phyloP scores from a whole-genome alignment of 192 early-diverging fungal genomes.

The Linnemannia schmuckeri region DNA sequence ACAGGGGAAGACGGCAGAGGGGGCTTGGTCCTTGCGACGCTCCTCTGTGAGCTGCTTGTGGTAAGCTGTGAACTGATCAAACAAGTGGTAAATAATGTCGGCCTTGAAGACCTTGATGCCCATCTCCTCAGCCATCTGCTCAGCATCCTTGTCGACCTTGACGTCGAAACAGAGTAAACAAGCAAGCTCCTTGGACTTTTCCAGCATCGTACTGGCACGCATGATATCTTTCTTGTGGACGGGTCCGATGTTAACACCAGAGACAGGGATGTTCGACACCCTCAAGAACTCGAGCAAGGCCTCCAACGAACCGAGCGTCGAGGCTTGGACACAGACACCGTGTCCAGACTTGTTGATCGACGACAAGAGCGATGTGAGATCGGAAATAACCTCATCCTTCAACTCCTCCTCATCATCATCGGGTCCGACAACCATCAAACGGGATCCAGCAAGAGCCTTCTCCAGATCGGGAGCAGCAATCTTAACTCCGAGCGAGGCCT shows the following conservation, averaged over 20 bases:
- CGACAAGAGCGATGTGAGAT: constrained; percentile 82
- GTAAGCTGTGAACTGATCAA: constrained; percentile 93
- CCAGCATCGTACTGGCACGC: constrained; percentile 92
- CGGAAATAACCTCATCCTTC: constrained; percentile 95
- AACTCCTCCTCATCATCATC: constrained; percentile 98
- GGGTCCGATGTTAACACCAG: constrained; percentile 96
- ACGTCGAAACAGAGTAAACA: constrained; percentile 93
- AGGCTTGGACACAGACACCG: constrained; percentile 98
- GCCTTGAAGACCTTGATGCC: constrained; percentile 95
- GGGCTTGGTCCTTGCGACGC: constrained; percentile 88
- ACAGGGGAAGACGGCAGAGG: constrained; percentile 97
- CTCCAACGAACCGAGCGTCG: constrained; percentile 97
- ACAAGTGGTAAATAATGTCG: constrained; percentile 99
- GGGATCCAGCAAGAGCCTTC: constrained; percentile 97
- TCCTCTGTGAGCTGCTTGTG: constrained; percentile 81
- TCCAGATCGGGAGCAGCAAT: constrained; percentile 94
- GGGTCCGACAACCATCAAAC: constrained; percentile 90
- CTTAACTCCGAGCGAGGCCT: constrained; percentile 97
- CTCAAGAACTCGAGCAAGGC: constrained; percentile 95
- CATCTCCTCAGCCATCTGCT: constrained; percentile 90
- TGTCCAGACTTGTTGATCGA: constrained; percentile 86
- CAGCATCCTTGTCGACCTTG: constrained; percentile 91
- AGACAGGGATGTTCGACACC: constrained; percentile 93
- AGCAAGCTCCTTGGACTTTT: constrained; percentile 86
- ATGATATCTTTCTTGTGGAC: constrained; percentile 98